These are phyloP conservation scores for Dioszegia aurantiaca DNA, from an alignment of 768 basidiomycete species.

Conservation along the genomic window DNA sequence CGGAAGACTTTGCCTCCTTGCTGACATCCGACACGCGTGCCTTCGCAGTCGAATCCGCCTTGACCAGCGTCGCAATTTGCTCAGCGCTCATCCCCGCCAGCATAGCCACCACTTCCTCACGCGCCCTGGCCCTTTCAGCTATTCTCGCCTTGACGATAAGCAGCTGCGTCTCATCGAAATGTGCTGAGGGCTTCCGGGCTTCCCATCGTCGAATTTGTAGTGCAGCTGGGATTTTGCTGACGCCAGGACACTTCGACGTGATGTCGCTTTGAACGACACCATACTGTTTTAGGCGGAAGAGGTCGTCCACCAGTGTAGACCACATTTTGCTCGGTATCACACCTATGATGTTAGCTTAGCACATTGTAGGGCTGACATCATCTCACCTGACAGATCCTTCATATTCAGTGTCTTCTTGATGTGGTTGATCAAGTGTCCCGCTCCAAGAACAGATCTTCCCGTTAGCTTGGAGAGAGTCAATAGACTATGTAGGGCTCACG, in stretches of 20 bases:
- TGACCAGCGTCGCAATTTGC: slow-evolving; percentile 36
- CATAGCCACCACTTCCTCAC: slow-evolving; percentile 29
- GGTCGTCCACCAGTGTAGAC: slow-evolving; percentile 22
- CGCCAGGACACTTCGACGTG: slow-evolving; percentile 19
- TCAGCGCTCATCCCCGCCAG: slow-evolving; percentile 37
- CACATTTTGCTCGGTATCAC: slow-evolving; percentile 21
- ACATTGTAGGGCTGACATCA: not conserved
- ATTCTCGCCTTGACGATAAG: slow-evolving; percentile 13
- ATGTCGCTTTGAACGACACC: slow-evolving; percentile 36
- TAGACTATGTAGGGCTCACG: slow-evolving; percentile 19
- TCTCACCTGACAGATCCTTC: slow-evolving; percentile 20
- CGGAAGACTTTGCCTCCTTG: slow-evolving; percentile 3
- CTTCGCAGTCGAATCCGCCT: slow-evolving; percentile 18
- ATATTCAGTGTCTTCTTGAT: slow-evolving; percentile 25
- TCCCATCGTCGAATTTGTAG: slow-evolving; percentile 44
- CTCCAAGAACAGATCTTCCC: slow-evolving; percentile 21
- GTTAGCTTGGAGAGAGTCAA: not conserved
- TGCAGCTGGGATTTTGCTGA: slow-evolving; percentile 23
- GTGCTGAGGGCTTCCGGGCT: slow-evolving; percentile 25
- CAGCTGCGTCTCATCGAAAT: slow-evolving; percentile 23
- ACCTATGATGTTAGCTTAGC: slow-evolving; percentile 20
- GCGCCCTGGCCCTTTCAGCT: slow-evolving; percentile 21
- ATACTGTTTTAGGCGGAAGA: slow-evolving; percentile 34
- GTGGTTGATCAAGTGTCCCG: slow-evolving; percentile 27
- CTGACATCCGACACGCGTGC: slow-evolving; percentile 6